These are phyloP conservation scores for Lolium multiflorum DNA, from an alignment of 176 grass and related monocot genomes.

Conservation along the genomic window DNA sequence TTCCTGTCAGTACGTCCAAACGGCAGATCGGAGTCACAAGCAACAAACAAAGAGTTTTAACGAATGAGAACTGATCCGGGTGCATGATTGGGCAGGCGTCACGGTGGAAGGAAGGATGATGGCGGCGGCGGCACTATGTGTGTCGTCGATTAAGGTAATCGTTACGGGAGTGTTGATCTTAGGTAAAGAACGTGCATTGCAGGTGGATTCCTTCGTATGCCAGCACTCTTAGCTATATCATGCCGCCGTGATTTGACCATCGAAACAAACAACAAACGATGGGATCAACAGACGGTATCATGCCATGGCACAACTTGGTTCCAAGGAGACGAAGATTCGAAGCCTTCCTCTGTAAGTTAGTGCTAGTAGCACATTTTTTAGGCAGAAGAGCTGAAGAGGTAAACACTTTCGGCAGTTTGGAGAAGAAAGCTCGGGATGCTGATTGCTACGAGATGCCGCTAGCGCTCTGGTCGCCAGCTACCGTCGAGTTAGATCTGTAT, in stretches of 20 bases:
- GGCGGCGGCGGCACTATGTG: not conserved
- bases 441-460: no score
- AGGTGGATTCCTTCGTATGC: no score
- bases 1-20: not conserved
- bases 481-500: conserved; percentile 23
- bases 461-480: no score
- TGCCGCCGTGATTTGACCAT: conserved; percentile 1
- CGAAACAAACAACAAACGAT: not conserved
- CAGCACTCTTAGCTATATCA: not conserved
- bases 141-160: not conserved
- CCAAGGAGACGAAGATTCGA: not conserved
- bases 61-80: not conserved
- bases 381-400: no score
- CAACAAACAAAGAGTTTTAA: not conserved
- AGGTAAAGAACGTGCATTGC: not conserved
- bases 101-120: conserved; percentile 17
- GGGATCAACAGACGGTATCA: not conserved
- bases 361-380: no score
- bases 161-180: not conserved
- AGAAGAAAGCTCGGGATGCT: no score
- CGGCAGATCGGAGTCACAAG: conserved; percentile 1
- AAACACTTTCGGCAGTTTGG: no score
- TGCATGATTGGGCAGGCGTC: conserved; percentile 17
- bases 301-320: not conserved
- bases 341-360: no score